Conservation (phyloP, 768 basidiomycete genomes). For the Sarcodon aspratus region DNA sequence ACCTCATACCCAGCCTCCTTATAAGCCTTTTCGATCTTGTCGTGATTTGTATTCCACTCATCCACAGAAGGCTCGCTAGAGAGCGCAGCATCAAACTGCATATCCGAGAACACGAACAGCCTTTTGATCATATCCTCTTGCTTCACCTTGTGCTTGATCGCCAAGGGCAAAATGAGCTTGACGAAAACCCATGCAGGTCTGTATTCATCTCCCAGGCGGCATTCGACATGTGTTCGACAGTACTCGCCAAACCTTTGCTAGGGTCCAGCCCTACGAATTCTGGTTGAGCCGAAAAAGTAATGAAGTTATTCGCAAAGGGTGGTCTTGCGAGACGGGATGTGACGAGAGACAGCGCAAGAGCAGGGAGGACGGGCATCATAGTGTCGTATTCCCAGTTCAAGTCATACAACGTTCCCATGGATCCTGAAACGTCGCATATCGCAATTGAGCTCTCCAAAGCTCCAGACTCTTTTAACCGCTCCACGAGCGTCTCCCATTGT, state of each 20-base stretch:
- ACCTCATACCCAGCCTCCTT: conserved; percentile 54
- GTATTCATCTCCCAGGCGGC: conserved; percentile 48
- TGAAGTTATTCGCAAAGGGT: conserved; percentile 55
- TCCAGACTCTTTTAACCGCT: conserved; percentile 39
- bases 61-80: background rate
- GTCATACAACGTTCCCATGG: conserved; percentile 38
- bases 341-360: conserved; percentile 55
- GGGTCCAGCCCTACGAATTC: conserved; percentile 39
- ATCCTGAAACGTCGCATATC: conserved; percentile 65
- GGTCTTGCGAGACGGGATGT: conserved; percentile 49
- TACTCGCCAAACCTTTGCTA: conserved; percentile 22
- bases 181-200: conserved; percentile 48
- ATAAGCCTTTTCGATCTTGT: conserved; percentile 43
- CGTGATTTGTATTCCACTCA: conserved; percentile 53
- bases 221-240: conserved; percentile 22
- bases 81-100: conserved; percentile 54
- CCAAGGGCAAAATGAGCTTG: conserved; percentile 50
- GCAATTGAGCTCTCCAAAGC: conserved; percentile 52
- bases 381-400: background rate
- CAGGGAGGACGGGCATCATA: conserved; percentile 40
- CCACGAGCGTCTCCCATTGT: conserved; percentile 56
- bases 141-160: conserved; percentile 40
- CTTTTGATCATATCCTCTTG: conserved; percentile 68
- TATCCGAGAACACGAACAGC: conserved; percentile 67
- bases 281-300: conserved; percentile 52